Base-by-base conservation (phyloP, 768 basidiomycete species). In the Naganishia friedmannii region DNA sequence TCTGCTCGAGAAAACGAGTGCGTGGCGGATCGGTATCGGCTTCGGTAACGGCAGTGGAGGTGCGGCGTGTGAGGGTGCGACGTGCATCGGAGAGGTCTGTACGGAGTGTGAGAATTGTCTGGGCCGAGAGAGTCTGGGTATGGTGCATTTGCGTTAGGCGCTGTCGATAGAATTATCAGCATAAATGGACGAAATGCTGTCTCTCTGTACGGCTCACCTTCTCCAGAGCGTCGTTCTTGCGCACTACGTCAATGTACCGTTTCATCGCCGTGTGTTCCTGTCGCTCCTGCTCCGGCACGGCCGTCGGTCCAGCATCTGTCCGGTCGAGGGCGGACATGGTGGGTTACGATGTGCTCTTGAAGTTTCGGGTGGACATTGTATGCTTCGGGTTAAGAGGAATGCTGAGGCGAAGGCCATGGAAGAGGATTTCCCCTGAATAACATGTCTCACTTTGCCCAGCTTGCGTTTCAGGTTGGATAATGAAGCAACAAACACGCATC, bases 151-250 rank as follows among this genome's bases (percentile, higher is more conserved):
- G 48, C 3, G 54, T 31, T 26, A 66, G 53, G 10, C 53, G 32
- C 53, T 67, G 34, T n/a, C 39, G 26, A 15, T 19, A 34, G 39
- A 26, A 0, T 10, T 7, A 17, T 42, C 32, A 48, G 56, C 15
- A 6, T 19, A 17, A 19, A 42, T 4, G 7, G 32, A 9, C 1
- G 12, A 13, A 5, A 19, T 28, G 12, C 6, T 17, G 39, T 7
- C 19, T 51, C 48, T 26, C n/a, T 21, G 48, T 12, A 23, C 23
- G 23, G 67, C 75, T 57, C 57, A 80, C 79, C 74, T 78, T 80
- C 56, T 80, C 79, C 45, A 80, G 69, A 29, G 73, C 76, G 63
- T 80, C 79, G 48, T 75, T 74, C 72, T 76, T 76, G 58, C 73
- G 72, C 9, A 73, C 73, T 26, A 80, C 53, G 19, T 77, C 79